Conservation (phyloP, 441 rosid genomes). For the Monsonia emarginata region DNA sequence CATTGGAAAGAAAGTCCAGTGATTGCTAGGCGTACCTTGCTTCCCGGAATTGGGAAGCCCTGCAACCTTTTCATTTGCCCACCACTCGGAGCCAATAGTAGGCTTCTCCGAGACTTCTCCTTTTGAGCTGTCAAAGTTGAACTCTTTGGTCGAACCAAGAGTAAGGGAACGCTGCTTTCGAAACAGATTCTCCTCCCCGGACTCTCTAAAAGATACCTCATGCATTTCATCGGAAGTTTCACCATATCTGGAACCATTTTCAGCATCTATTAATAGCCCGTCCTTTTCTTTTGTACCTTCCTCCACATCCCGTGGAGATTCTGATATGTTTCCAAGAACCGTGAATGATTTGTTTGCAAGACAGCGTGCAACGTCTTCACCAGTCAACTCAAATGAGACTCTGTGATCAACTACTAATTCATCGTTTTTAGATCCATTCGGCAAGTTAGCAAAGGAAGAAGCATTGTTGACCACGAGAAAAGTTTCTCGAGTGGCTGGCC, state of each 20-base stretch:
- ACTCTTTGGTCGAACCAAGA: constrained; percentile 23
- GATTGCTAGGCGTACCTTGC: constrained; percentile 42
- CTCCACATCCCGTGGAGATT: constrained; percentile 8
- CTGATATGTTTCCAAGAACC: constrained; percentile 14
- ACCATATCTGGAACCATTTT: constrained; percentile 3
- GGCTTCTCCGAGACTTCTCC: constrained; percentile 27
- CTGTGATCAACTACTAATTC: constrained; percentile 16
- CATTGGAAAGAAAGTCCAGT: constrained; percentile 83
- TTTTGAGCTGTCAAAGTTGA: constrained; percentile 22
- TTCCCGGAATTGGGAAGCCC: constrained; percentile 34
- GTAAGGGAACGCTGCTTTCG: constrained; percentile 21
- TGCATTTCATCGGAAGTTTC: constrained; percentile 4
- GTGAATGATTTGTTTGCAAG: constrained; percentile 19
- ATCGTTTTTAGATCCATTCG: neutral
- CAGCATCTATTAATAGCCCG: neutral
- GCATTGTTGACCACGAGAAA: constrained; percentile 1
- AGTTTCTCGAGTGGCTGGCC: constrained; percentile 25
- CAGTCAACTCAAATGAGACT: constrained; percentile 24
- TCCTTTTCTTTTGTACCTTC: constrained; percentile 4
- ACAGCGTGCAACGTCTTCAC: constrained; percentile 27
- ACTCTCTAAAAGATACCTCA: constrained; percentile 3
- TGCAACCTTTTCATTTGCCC: constrained; percentile 63
- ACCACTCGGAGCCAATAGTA: constrained; percentile 46
- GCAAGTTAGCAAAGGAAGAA: neutral
- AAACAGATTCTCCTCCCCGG: constrained; percentile 17